These are phyloP conservation scores for Nakazawaea wyomingensis DNA, from an alignment of 805 yeast genomes.

Conservation along the genomic window DNA sequence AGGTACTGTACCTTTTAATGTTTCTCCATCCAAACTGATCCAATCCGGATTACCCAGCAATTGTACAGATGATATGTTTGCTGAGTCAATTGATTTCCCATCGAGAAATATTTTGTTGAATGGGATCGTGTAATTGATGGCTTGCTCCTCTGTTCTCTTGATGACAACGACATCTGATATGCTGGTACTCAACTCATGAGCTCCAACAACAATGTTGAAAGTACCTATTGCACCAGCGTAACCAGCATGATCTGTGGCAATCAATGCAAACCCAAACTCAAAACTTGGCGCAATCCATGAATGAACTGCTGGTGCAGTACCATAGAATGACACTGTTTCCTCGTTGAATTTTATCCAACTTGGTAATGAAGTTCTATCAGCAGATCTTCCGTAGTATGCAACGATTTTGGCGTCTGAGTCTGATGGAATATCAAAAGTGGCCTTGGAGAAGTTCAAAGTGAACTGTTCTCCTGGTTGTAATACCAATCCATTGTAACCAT, in stretches of 20 bases:
- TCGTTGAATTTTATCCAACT: conserved; percentile 78
- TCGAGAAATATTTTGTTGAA: conserved; percentile 61
- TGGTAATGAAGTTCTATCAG: conserved; percentile 83
- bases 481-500: conserved; percentile 72
- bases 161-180: conserved; percentile 49
- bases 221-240: conserved; percentile 64
- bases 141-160: conserved; percentile 62
- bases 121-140: conserved; percentile 56
- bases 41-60: conserved; percentile 56
- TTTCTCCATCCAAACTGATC: conserved; percentile 37
- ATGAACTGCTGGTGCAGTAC: conserved; percentile 83
- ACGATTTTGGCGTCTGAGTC: conserved; percentile 44
- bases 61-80: conserved; percentile 50
- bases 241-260: conserved; percentile 76
- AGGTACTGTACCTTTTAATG: conserved; percentile 57
- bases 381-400: conserved; percentile 77
- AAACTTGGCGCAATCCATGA: conserved; percentile 86
- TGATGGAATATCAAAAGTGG: conserved; percentile 46
- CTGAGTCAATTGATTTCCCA: conserved; percentile 37
- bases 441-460: conserved; percentile 54
- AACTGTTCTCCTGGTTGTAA: conserved; percentile 67
- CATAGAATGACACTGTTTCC: conserved; percentile 61
- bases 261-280: conserved; percentile 60
- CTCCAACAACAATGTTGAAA: conserved; percentile 79
- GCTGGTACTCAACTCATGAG: conserved; percentile 73